Percentiles rank a stretch among this genome's conserved stretches.
phyloP scores from a whole-genome alignment of 768 basidiomycete genomes.

The Collybia sp. region DNA sequence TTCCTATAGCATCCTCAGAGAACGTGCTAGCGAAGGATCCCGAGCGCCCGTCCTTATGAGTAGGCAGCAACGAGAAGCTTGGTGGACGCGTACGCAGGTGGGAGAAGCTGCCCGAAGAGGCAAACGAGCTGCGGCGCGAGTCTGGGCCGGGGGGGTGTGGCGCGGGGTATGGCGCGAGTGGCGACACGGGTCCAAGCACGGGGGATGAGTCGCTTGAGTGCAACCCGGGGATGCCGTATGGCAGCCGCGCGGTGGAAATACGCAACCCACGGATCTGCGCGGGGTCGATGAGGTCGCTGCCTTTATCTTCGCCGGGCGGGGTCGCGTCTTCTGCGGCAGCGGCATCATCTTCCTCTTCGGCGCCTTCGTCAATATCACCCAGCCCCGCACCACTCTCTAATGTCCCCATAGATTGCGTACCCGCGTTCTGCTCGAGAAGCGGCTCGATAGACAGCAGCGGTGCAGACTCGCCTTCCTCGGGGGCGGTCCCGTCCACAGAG shows the following conservation, averaged over 20 bases:
- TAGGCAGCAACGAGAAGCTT: conserved; percentile 14
- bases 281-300: conserved; percentile 23
- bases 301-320: conserved; percentile 1
- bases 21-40: conserved; percentile 17
- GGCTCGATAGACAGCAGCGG: conserved; percentile 42
- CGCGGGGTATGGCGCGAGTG: conserved; percentile 18
- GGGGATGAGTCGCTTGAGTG: conserved; percentile 16
- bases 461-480: conserved; percentile 8
- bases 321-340: conserved; percentile 7
- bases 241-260: conserved; percentile 41
- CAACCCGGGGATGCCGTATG: conserved; percentile 11
- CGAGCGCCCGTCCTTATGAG: conserved; percentile 14
- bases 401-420: conserved; percentile 33
- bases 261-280: conserved; percentile 54
- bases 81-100: conserved; percentile 3
- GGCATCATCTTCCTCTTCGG: conserved; percentile 49
- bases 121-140: conserved; percentile 1
- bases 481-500: conserved; percentile 4
- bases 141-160: conserved; percentile 3
- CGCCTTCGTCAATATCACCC: conserved; percentile 63
- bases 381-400: conserved; percentile 32
- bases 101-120: conserved; percentile 9
- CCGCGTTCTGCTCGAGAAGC: conserved; percentile 31
- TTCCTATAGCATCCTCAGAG: neutral
- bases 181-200: conserved; percentile 21